Evolutionary conservation across 345 rosid genomes (phyloP).

Genomic region (Eucalyptus curtisii): DNA sequence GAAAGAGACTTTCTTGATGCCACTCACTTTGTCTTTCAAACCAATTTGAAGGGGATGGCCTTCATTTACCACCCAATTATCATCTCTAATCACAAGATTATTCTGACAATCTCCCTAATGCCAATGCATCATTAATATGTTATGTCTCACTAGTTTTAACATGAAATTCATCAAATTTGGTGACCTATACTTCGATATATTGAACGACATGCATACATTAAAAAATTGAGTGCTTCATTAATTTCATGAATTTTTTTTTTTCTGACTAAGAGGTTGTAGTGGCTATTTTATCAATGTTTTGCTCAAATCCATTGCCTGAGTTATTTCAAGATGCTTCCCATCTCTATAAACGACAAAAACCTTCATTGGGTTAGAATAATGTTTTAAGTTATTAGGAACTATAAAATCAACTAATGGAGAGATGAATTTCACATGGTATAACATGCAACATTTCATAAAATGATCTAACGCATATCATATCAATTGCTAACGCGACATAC

Average conservation of each 20-base stretch:
- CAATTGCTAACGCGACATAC: not conserved
- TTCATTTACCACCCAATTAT: not conserved
- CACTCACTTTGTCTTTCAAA: not conserved
- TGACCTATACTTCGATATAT: not conserved
- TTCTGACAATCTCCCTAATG: not conserved
- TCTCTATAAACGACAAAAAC: not conserved
- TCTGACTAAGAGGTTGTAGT: not conserved
- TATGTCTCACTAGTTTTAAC: not conserved
- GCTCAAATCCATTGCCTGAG: not conserved
- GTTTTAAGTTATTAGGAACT: not conserved
- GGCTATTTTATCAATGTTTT: not conserved
- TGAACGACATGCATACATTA: not conserved
- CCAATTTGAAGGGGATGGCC: not conserved
- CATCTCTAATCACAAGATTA: not conserved
- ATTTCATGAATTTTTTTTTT: not conserved
- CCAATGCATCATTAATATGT: not conserved
- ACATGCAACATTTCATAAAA: not conserved
- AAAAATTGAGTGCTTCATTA: not conserved
- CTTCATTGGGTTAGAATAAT: not conserved
- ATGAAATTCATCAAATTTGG: not conserved
- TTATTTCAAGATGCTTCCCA: not conserved
- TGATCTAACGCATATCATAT: not conserved
- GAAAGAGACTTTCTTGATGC: not conserved
- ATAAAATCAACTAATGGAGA: not conserved
- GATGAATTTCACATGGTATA: not conserved